A percentile compares a stretch with the other conserved stretches of the same genome.
phyloP scores from a whole-genome alignment of 768 basidiomycete genomes.

The Lentinula detonsa region DNA sequence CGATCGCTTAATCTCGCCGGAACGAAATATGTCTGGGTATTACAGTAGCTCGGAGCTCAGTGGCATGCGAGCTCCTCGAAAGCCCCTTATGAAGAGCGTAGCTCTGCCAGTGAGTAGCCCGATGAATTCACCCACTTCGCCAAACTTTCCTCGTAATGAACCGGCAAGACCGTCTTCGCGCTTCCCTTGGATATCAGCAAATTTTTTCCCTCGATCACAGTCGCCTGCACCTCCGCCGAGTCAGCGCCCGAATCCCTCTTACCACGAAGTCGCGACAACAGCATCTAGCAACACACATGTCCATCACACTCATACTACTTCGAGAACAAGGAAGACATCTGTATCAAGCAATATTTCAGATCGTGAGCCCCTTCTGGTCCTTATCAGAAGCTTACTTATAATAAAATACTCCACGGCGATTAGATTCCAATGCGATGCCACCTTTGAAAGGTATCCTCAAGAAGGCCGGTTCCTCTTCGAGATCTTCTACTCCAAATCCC shows the following conservation, averaged over 20 bases:
- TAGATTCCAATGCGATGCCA: not conserved
- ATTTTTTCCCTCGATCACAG: not conserved
- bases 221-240: not conserved
- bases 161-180: not conserved
- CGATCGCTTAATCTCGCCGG: not conserved
- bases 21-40: not conserved
- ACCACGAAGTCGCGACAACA: not conserved
- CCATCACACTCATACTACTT: not conserved
- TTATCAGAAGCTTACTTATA: not conserved
- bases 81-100: conserved; percentile 1
- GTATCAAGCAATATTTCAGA: conserved; percentile 3
- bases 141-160: not conserved
- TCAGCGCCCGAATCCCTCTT: not conserved
- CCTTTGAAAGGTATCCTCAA: conserved; percentile 7
- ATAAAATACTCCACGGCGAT: not conserved
- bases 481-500: conserved; percentile 1
- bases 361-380: not conserved
- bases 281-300: not conserved
- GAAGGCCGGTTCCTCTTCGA: conserved; percentile 1
- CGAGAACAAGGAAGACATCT: conserved; percentile 1
- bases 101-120: not conserved
- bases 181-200: not conserved
- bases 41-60: not conserved
- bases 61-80: not conserved
- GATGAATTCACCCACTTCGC: not conserved